These are phyloP conservation scores for Rhododendron williamsianum DNA, from an alignment of 148 eudicot genomes.

Conservation along the genomic window DNA sequence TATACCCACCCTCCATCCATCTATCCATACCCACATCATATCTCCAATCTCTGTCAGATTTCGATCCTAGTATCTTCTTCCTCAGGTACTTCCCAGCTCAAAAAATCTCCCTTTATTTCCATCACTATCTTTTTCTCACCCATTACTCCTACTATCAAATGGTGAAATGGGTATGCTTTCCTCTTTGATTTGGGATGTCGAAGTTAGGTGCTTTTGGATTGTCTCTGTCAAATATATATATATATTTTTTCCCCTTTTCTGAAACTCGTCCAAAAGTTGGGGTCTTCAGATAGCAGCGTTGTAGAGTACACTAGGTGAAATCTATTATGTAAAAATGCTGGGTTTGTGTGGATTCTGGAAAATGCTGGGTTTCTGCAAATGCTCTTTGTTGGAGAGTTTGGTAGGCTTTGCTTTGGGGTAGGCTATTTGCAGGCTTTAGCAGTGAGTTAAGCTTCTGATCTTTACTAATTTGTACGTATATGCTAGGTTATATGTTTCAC, in stretches of 20 bases:
- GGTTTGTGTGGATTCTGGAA: no score
- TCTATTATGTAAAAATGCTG: neutral
- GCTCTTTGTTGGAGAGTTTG: neutral
- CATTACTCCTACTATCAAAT: neutral
- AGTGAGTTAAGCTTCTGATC: neutral
- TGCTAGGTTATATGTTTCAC: neutral
- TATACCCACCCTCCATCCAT: neutral
- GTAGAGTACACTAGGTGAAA: neutral
- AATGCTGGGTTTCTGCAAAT: neutral
- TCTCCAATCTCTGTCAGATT: conserved; percentile 15
- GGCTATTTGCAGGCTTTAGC: neutral
- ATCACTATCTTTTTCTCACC: neutral
- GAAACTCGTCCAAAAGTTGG: neutral
- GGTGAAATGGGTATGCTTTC: neutral
- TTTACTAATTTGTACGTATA: neutral
- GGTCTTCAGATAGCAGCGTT: neutral
- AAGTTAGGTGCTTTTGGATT: no score
- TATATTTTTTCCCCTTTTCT: no score
- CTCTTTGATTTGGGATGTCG: neutral
- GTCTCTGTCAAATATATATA: no score
- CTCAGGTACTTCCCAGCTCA: neutral
- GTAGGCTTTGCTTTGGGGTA: neutral
- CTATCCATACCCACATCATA: neutral
- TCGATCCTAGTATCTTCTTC: conserved; percentile 15
- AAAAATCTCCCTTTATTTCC: neutral